These are phyloP conservation scores for Fusarium sp. DNA, from an alignment of 2,329 filamentous ascomycete genomes.

Conservation along the genomic window DNA sequence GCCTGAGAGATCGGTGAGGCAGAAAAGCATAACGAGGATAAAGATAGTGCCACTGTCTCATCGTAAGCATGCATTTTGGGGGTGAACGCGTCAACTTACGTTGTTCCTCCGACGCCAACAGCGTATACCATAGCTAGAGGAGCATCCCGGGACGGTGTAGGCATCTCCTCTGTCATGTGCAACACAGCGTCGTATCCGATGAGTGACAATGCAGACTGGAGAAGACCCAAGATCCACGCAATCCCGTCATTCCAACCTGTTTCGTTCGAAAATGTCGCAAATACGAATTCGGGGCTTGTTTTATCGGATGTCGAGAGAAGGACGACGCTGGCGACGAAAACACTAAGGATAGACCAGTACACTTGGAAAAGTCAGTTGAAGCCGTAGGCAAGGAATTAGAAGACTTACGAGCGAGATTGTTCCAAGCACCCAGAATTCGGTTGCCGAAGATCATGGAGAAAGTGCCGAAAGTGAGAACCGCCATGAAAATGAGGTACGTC, in stretches of 20 bases:
- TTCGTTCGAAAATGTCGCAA: constrained; percentile 57
- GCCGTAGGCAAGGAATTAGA: rapidly evolving
- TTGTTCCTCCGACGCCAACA: constrained; percentile 55
- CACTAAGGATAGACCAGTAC: constrained; percentile 55
- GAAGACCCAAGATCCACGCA: constrained; percentile 59
- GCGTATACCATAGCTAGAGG: constrained; percentile 58
- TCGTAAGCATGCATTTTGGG: not conserved
- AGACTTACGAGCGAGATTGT: constrained; percentile 52
- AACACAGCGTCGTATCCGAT: constrained; percentile 58
- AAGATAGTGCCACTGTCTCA: constrained; percentile 48
- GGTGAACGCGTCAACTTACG: constrained; percentile 44
- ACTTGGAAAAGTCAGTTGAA: constrained; percentile 35
- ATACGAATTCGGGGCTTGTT: constrained; percentile 56
- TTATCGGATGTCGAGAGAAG: constrained; percentile 55
- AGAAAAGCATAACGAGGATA: constrained; percentile 57
- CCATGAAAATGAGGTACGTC: constrained; percentile 57
- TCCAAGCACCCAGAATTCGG: constrained; percentile 54
- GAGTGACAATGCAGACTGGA: constrained; percentile 52
- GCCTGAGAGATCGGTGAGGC: constrained; percentile 50
- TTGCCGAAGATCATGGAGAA: constrained; percentile 56
- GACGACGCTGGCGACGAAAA: constrained; percentile 57
- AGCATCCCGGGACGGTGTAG: constrained; percentile 52
- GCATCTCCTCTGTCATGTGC: constrained; percentile 61
- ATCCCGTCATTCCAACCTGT: constrained; percentile 59
- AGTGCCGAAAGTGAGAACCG: constrained; percentile 23